Evolutionary conservation across 805 yeast genomes (phyloP).

Genomic region (Starmerella gropengiesseri): DNA sequence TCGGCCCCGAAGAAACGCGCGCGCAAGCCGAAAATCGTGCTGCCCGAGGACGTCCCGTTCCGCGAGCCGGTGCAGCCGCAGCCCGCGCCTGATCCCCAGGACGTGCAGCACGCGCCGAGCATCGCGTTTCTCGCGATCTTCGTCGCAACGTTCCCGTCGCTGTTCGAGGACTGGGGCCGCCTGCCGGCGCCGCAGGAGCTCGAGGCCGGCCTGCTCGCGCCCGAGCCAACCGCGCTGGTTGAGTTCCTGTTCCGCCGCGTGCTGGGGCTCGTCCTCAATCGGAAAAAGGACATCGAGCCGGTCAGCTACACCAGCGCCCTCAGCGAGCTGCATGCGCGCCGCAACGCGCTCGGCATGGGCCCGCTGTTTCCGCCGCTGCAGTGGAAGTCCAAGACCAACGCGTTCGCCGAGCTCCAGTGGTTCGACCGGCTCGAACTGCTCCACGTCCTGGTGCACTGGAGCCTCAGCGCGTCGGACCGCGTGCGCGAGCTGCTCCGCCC

Average conservation of each 20-base stretch:
- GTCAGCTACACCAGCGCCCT: constrained; percentile 31
- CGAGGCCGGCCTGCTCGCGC: constrained; percentile 29
- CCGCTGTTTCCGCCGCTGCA: constrained; percentile 25
- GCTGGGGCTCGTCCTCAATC: constrained; percentile 31
- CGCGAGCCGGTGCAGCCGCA: constrained; percentile 21
- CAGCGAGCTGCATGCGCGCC: constrained; percentile 30
- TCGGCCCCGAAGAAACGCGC: constrained; percentile 1
- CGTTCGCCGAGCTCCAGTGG: constrained; percentile 28
- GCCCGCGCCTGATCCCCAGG: constrained; percentile 22
- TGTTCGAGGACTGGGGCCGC: constrained; percentile 28
- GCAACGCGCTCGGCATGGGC: constrained; percentile 26
- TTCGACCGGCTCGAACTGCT: constrained; percentile 29
- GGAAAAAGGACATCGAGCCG: constrained; percentile 33
- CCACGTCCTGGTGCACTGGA: constrained; percentile 29
- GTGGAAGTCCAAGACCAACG: constrained; percentile 23
- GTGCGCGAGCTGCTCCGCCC: constrained; percentile 22
- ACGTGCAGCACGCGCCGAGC: constrained; percentile 22
- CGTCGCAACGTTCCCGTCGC: constrained; percentile 20
- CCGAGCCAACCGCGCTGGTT: constrained; percentile 19
- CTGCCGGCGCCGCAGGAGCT: constrained; percentile 34
- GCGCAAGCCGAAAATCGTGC: constrained; percentile 16
- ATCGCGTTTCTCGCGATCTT: constrained; percentile 26
- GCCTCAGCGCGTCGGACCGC: constrained; percentile 27
- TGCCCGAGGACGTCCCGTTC: constrained; percentile 29
- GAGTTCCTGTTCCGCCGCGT: constrained; percentile 30